Base-by-base conservation (phyloP, 139 green algal genomes). In the Chlorella sp. region DNA sequence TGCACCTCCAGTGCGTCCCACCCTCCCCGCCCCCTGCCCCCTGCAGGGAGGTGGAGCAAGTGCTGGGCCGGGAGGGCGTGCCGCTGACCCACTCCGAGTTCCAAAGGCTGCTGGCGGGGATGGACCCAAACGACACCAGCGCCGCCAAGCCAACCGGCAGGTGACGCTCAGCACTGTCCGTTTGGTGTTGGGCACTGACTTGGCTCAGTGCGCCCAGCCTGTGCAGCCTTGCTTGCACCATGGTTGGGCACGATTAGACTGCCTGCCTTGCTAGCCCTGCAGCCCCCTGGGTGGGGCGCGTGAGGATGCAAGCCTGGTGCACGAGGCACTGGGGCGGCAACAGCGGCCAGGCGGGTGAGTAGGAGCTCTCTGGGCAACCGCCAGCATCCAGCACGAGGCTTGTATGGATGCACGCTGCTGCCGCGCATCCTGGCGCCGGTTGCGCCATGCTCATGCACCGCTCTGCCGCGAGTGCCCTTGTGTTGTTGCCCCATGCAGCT, bases 1-100 rank as follows among this genome's bases (percentile, higher is more conserved):
- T 36, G 19, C 68, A 8, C 26, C 2, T 26, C 34, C 68, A 5
- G 34, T 13, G 17, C 26, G 4, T 75, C 19, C 38, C 9, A 30
- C 11, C 32, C n/a, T n/a, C n/a, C n/a, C 19, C 65, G 8, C 14
- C 32, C 14, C 14, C 43, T 41, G n/a, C 72, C 7, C 24, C 30
- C 13, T 56, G 48, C 75, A 81, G 75, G 75, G 75, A 81, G 51
- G 36, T 81, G 75, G 51, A 81, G n/a, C 75, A 69, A 11, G 51
- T 81, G 75, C 34, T 81, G 17, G 75, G 75, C 20, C 24, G 51
- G 40, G 24, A 77, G n/a, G 75, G 75, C 28, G 75, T 51, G 30
- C 51, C 75, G 48, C 34, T 81, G 17, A 70, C 48, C 0, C 75
- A 81, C 51, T 14, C 75, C 3, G 48, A 81, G 51, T 69, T 81